phyloP scores from a whole-genome alignment of 176 grass and related monocot genomes.

The Carex littledalei region DNA sequence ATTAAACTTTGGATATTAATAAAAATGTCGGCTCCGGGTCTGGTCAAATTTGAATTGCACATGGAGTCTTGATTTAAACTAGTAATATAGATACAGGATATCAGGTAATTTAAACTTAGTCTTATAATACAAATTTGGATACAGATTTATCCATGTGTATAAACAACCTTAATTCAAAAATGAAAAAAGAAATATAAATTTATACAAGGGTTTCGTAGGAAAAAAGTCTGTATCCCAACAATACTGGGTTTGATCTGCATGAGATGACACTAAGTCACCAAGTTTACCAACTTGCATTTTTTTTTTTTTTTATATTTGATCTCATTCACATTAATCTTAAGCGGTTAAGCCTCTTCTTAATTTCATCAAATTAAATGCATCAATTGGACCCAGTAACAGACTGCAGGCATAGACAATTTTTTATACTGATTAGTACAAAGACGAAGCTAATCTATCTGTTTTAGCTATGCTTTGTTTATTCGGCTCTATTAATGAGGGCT shows the following conservation, averaged over 20 bases:
- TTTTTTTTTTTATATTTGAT: not conserved
- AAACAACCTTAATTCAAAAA: not conserved
- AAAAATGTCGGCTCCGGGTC: no score
- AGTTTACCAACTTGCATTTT: not conserved
- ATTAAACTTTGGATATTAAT: no score
- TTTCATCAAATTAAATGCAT: not conserved
- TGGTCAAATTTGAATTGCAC: not conserved
- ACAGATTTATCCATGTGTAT: no score
- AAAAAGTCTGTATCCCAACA: not conserved
- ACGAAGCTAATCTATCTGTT: not conserved
- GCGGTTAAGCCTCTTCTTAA: not conserved
- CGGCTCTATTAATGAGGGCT: not conserved
- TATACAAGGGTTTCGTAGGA: not conserved
- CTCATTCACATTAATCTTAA: not conserved
- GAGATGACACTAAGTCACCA: not conserved
- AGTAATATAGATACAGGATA: no score
- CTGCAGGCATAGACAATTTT: not conserved
- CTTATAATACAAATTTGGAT: no score
- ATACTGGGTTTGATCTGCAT: not conserved
- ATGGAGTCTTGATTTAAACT: no score
- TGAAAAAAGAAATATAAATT: not conserved
- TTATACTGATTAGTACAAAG: not conserved
- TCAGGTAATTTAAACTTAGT: no score
- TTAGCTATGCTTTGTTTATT: not conserved
- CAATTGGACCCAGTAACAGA: not conserved